phyloP scores from a whole-genome alignment of 768 basidiomycete species.

The Pulveroboletus ravenelii region DNA sequence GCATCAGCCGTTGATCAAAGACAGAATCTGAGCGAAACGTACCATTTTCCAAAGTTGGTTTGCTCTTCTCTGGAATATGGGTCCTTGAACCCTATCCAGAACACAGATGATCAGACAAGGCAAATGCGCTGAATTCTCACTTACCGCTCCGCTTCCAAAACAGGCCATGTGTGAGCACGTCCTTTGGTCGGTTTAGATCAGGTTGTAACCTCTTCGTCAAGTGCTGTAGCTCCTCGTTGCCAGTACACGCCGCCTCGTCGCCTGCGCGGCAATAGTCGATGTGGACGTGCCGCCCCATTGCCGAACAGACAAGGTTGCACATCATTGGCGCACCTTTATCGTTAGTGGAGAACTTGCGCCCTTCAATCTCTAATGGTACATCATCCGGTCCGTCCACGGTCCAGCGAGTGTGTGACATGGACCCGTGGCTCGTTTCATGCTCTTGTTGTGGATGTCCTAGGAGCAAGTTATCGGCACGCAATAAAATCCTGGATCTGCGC shows the following conservation, averaged over 20 bases:
- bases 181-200: conserved; percentile 43
- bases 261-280: conserved; percentile 50
- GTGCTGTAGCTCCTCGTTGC: conserved; percentile 43
- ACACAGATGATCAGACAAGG: not conserved
- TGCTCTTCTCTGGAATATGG: conserved; percentile 57
- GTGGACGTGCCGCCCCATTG: conserved; percentile 51
- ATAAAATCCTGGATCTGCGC: fast-evolving
- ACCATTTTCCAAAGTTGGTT: conserved; percentile 50
- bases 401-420: conserved; percentile 56
- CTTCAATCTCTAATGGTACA: conserved; percentile 41
- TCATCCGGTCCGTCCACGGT: conserved; percentile 49
- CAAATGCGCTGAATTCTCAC: conserved; percentile 4
- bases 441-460: conserved; percentile 53
- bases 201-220: conserved; percentile 38
- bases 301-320: conserved; percentile 50
- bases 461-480: not conserved
- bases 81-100: conserved; percentile 51
- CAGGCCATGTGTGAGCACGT: conserved; percentile 50
- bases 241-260: conserved; percentile 29
- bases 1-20: too few species aligned
- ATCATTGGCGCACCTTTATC: conserved; percentile 60
- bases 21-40: conserved; percentile 7
- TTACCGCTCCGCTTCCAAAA: conserved; percentile 55
- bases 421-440: conserved; percentile 59
- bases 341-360: conserved; percentile 46